phyloP scores from a whole-genome alignment of 495 filamentous ascomycete genomes.

The Glonium stellatum region DNA sequence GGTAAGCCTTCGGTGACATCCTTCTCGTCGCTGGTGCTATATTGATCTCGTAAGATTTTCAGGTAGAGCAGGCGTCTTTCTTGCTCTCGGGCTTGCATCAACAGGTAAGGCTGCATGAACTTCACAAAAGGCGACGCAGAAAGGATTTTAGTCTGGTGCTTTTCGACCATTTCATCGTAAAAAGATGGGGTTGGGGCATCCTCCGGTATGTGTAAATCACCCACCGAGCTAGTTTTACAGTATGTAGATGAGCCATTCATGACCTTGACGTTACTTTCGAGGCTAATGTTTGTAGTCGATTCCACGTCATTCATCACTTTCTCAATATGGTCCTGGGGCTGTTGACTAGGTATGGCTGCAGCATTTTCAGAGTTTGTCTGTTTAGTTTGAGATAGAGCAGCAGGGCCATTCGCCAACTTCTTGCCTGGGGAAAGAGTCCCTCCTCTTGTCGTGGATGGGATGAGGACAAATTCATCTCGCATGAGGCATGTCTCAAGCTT shows the following conservation, averaged over 20 bases:
- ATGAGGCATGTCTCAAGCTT: constrained; percentile 94
- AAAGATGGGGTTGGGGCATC: constrained; percentile 85
- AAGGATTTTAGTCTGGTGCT: constrained; percentile 85
- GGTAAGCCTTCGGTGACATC: constrained; percentile 39
- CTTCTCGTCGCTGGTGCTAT: constrained; percentile 38
- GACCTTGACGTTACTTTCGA: neutral
- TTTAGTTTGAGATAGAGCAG: neutral
- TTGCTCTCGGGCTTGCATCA: constrained; percentile 86
- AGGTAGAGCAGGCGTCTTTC: constrained; percentile 75
- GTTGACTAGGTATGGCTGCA: neutral
- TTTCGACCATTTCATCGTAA: constrained; percentile 89
- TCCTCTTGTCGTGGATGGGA: constrained; percentile 57
- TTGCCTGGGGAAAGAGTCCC: constrained; percentile 24
- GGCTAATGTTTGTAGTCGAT: neutral
- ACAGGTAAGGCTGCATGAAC: constrained; percentile 85
- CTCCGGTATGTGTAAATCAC: constrained; percentile 56
- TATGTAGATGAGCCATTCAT: neutral
- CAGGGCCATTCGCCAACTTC: constrained; percentile 6
- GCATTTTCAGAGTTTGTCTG: neutral
- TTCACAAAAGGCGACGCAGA: constrained; percentile 95
- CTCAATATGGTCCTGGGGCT: neutral
- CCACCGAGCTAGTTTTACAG: neutral
- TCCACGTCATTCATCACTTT: neutral
- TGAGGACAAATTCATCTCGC: constrained; percentile 87
- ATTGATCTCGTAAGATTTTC: constrained; percentile 72